Base-by-base conservation (phyloP, 129 eudicot species). In the Centella asiatica region DNA sequence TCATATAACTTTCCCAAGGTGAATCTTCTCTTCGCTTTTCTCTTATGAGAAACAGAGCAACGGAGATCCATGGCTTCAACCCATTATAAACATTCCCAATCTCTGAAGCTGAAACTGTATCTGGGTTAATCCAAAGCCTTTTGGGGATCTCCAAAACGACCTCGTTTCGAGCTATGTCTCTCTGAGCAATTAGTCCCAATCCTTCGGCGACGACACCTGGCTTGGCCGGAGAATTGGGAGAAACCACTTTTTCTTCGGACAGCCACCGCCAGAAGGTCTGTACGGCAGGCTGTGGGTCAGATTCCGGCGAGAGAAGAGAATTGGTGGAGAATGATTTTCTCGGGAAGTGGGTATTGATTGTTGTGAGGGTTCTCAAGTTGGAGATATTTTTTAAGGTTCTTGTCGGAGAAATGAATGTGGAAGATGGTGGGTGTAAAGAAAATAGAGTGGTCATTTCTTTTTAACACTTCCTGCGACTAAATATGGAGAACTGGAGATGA, bases 91-190 rank as follows among this genome's bases (percentile, higher is more conserved):
- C 82, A 50, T 63, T 69, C 39, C 99, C 99, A 57, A 93, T 93
- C 53, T 85, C 92, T 3, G 99, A 87, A 62, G 65, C 80, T 5
- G 78, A 73, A 15, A 78, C 99, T 18, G 92, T 78, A 48, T 88
- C 96, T 2, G 96, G 89, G 66, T 87, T 93, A 34, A 93, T 82
- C 99, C 99, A 93, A 23, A 80, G 80, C 86, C 69, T 88, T 68
- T 76, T 85, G 58, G 99, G 95, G 5, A 93, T 82, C 81, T 93
- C 99, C 80, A 93, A 74, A 80, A 93, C 89, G 73, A 88, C 95
- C 77, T 88, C 99, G 68, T 85, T 85, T 77, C 78, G 68, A 13
- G 57, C 73, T 19, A 93, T 78, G 27, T 87, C 86, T 71, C 83
- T 82, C 64, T 78, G 76, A 1, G 99, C 99, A 36, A 93, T 83